Evolutionary conservation across 306 rosid genomes (phyloP).

Genomic region (Alnus glutinosa): DNA sequence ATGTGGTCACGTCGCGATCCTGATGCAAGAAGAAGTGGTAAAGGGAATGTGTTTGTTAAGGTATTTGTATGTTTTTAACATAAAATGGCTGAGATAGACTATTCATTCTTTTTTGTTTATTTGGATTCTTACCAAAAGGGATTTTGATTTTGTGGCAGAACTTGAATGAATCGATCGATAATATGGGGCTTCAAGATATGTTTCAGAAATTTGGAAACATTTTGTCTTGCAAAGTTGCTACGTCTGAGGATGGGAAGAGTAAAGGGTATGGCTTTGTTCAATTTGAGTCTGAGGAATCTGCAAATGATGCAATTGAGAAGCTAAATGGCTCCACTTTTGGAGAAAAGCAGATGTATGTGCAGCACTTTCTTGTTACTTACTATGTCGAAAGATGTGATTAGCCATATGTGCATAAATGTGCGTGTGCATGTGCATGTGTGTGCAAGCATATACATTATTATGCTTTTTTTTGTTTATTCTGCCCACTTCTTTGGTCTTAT

Average conservation of each 20-base stretch:
- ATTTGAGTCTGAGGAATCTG: slow-evolving; percentile 78
- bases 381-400: not conserved
- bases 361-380: slow-evolving; percentile 15
- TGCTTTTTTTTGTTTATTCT: slow-evolving; percentile 5
- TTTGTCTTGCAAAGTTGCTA: slow-evolving; percentile 76
- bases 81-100: slow-evolving; percentile 8
- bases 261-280: slow-evolving; percentile 91
- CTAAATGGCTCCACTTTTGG: slow-evolving; percentile 60
- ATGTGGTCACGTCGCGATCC: slow-evolving; percentile 87
- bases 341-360: slow-evolving; percentile 69
- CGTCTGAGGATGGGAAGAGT: slow-evolving; percentile 78
- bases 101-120: slow-evolving; percentile 18
- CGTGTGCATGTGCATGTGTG: not conserved
- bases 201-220: slow-evolving; percentile 66
- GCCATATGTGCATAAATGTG: slow-evolving; percentile 12
- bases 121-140: slow-evolving; percentile 11
- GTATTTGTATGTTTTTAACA: slow-evolving; percentile 34
- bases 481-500: slow-evolving; percentile 12
- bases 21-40: slow-evolving; percentile 62
- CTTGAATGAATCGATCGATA: slow-evolving; percentile 54
- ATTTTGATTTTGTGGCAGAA: slow-evolving; percentile 51
- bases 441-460: slow-evolving; percentile 3
- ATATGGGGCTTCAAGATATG: slow-evolving; percentile 54
- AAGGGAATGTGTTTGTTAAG: slow-evolving; percentile 87
- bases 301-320: slow-evolving; percentile 66